Evolutionary conservation across 2,329 filamentous ascomycete genomes (phyloP).

Genomic region (Lizonia empirigonia): DNA sequence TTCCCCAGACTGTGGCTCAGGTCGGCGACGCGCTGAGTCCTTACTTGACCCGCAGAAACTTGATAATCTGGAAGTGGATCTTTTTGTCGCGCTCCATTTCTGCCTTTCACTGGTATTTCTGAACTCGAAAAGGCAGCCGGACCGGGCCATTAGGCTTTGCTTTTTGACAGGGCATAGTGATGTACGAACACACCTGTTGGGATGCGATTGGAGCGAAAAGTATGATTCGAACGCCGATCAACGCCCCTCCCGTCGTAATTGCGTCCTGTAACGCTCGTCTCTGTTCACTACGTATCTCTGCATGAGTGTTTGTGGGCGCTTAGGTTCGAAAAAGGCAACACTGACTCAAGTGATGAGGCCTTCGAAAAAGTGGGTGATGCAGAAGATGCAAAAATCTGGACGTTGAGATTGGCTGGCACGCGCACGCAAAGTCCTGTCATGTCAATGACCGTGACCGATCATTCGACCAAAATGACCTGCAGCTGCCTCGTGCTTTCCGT

Average conservation of each 20-base stretch:
- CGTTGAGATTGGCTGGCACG: neutral
- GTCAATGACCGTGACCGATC: neutral
- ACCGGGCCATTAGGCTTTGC: slow-evolving; percentile 11
- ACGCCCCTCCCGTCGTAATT: slow-evolving; percentile 5
- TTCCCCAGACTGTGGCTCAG: slow-evolving; percentile 30
- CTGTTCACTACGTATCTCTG: slow-evolving; percentile 5
- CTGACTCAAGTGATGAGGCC: neutral
- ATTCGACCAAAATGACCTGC: slow-evolving; percentile 4
- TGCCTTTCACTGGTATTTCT: slow-evolving; percentile 1
- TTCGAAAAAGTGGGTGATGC: neutral
- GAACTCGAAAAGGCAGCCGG: slow-evolving; percentile 3
- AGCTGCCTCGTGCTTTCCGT: slow-evolving; percentile 4
- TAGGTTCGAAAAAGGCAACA: neutral
- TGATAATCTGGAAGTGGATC: neutral
- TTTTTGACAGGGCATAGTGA: slow-evolving; percentile 1
- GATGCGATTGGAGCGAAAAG: slow-evolving; percentile 10
- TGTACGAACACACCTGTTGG: slow-evolving; percentile 3
- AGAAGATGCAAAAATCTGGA: neutral
- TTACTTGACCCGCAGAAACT: slow-evolving; percentile 7
- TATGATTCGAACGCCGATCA: slow-evolving; percentile 5
- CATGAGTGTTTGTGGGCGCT: neutral
- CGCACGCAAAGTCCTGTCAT: neutral
- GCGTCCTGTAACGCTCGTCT: slow-evolving; percentile 3
- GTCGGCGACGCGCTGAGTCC: slow-evolving; percentile 29
- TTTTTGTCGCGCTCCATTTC: neutral